These are phyloP conservation scores for Suhomyces kilbournensis DNA, from an alignment of 805 yeast genomes.

Conservation along the genomic window DNA sequence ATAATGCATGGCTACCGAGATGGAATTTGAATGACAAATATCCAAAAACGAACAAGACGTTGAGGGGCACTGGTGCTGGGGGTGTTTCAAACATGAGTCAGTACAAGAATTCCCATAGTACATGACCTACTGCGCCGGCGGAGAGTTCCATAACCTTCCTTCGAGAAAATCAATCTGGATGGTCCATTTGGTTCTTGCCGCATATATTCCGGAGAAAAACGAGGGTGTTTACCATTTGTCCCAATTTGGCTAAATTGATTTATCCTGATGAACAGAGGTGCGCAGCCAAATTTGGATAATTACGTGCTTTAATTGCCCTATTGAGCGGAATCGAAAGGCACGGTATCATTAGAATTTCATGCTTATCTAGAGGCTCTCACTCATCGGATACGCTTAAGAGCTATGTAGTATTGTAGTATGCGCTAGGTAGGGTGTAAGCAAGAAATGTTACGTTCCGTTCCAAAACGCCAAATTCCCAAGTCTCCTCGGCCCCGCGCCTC, in stretches of 20 bases:
- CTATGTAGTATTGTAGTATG: not conserved
- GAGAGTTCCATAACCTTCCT: not conserved
- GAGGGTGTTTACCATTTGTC: conserved; percentile 9
- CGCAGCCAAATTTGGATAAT: not conserved
- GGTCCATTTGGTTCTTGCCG: not conserved
- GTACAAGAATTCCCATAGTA: not conserved
- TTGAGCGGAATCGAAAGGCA: not conserved
- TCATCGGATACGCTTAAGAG: not conserved
- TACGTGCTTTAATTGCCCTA: not conserved
- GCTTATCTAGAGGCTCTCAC: not conserved
- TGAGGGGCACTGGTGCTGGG: not conserved
- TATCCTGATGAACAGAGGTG: conserved; percentile 3
- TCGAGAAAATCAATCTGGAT: not conserved
- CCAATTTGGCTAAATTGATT: conserved; percentile 9
- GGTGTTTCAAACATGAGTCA: not conserved
- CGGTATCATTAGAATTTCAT: not conserved
- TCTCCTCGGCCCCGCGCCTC: not conserved
- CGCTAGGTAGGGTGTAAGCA: not conserved
- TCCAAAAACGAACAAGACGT: not conserved
- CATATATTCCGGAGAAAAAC: not conserved
- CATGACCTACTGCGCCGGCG: not conserved
- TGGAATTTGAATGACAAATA: not conserved
- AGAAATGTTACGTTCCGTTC: not conserved
- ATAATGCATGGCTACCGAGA: not conserved
- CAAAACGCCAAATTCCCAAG: not conserved